phyloP scores from a whole-genome alignment of 176 grass and related monocot species.

The Carex kokanica region DNA sequence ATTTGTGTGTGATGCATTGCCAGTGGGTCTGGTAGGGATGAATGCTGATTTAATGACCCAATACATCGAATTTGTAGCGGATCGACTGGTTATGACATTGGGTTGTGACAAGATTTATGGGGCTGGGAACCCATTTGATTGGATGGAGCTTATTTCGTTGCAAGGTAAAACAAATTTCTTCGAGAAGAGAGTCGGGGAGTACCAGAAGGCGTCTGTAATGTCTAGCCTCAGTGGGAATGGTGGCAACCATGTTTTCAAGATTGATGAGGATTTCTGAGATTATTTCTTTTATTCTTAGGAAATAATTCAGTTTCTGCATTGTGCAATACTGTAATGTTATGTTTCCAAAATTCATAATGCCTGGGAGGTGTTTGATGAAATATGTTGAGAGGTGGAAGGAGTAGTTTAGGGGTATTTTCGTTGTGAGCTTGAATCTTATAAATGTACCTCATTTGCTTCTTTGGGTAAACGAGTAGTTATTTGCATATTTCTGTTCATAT shows the following conservation, averaged over 20 bases:
- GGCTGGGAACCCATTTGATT: constrained; percentile 61
- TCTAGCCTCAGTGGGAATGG: constrained; percentile 45
- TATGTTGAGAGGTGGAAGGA: background rate
- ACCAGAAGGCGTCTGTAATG: constrained; percentile 81
- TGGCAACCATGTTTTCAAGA: constrained; percentile 59
- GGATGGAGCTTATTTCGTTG: constrained; percentile 86
- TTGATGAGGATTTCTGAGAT: constrained; percentile 77
- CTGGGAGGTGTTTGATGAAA: constrained; percentile 24
- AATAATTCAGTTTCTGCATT: background rate
- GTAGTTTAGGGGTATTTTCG: background rate
- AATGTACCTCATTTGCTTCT: constrained; percentile 11
- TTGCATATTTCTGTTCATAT: background rate
- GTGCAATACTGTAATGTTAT: background rate
- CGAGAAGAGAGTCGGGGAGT: constrained; percentile 78
- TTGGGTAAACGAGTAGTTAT: background rate
- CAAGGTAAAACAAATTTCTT: constrained; percentile 90
- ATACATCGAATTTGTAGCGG: constrained; percentile 77
- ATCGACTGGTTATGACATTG: constrained; percentile 56
- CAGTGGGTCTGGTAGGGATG: constrained; percentile 62
- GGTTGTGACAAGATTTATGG: constrained; percentile 61
- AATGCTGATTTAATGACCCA: constrained; percentile 66
- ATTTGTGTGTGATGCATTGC: constrained; percentile 74
- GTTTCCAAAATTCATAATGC: background rate
- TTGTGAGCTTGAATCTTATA: background rate
- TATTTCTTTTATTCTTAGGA: background rate